These are phyloP conservation scores for Gossypium turneri DNA, from an alignment of 345 rosid genomes.

Conservation along the genomic window DNA sequence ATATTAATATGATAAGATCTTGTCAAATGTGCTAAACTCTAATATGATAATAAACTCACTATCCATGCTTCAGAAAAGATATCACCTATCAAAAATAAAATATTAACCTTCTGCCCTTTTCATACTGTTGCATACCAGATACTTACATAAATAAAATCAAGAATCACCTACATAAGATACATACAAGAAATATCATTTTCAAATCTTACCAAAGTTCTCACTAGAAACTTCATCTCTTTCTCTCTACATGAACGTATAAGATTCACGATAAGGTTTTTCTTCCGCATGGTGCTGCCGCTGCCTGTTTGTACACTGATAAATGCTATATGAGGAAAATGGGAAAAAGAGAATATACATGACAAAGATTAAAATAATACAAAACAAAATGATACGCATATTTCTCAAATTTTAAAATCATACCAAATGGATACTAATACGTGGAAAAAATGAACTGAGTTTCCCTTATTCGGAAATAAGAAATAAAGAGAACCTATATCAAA, in stretches of 20 bases:
- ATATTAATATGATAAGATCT: background rate
- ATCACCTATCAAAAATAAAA: background rate
- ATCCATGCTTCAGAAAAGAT: background rate
- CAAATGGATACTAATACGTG: background rate
- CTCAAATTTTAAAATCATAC: background rate
- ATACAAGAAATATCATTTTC: background rate
- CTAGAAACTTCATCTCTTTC: slow-evolving; percentile 83
- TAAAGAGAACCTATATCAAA: background rate
- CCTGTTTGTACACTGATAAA: slow-evolving; percentile 81
- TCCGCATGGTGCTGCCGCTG: slow-evolving; percentile 63
- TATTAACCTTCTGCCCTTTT: background rate
- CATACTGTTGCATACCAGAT: background rate
- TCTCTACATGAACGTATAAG: slow-evolving; percentile 83
- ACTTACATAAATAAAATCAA: background rate
- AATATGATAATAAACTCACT: background rate
- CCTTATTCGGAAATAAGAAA: background rate
- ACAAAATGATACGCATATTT: background rate
- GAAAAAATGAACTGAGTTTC: background rate
- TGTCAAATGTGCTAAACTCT: background rate
- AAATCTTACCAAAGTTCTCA: slow-evolving; percentile 74
- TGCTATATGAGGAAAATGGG: slow-evolving; percentile 25
- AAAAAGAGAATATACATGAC: slow-evolving; percentile 6
- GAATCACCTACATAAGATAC: background rate
- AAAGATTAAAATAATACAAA: background rate
- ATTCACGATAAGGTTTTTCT: slow-evolving; percentile 75